Evolutionary conservation across 139 green algal species (phyloP).

Genomic region (Medakamo hakoo): DNA sequence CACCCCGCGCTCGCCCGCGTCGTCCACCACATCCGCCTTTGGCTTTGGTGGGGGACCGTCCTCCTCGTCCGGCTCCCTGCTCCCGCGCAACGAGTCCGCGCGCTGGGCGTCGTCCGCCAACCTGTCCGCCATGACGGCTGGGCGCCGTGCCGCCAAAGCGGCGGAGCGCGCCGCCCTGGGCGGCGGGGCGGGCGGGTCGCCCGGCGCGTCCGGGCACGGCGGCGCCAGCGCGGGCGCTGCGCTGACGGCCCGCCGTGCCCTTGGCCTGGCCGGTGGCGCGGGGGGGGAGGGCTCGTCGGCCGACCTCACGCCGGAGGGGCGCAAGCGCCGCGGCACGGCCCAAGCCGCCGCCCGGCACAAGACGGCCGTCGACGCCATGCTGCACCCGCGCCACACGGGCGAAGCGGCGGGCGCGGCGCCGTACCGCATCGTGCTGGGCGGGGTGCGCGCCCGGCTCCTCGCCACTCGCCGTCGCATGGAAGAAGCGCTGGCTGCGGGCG

Average conservation of each 20-base stretch:
- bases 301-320: background rate
- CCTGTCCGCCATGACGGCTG: background rate
- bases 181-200: background rate
- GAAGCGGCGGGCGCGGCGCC: conserved; percentile 50
- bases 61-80: too few relatives aligned
- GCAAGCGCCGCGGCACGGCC: conserved; percentile 7
- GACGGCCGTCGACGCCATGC: conserved; percentile 26
- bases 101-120: background rate
- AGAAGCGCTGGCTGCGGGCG: conserved; percentile 35
- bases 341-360: conserved; percentile 24
- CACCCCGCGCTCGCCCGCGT: background rate
- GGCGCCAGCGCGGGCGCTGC: conserved; percentile 15
- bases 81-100: background rate
- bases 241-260: background rate
- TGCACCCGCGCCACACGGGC: conserved; percentile 21
- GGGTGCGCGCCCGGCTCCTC: conserved; percentile 70
- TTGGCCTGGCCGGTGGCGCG: too few relatives aligned
- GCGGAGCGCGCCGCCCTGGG: background rate
- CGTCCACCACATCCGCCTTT: background rate
- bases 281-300: too few relatives aligned
- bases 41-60: background rate
- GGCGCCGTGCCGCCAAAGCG: background rate
- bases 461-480: conserved; percentile 73
- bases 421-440: conserved; percentile 76
- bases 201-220: background rate